Evolutionary conservation across 192 early-diverging fungal species (phyloP), one percentile per base, ranked within the genome.

Genomic region (Glomus cerebriforme): DNA sequence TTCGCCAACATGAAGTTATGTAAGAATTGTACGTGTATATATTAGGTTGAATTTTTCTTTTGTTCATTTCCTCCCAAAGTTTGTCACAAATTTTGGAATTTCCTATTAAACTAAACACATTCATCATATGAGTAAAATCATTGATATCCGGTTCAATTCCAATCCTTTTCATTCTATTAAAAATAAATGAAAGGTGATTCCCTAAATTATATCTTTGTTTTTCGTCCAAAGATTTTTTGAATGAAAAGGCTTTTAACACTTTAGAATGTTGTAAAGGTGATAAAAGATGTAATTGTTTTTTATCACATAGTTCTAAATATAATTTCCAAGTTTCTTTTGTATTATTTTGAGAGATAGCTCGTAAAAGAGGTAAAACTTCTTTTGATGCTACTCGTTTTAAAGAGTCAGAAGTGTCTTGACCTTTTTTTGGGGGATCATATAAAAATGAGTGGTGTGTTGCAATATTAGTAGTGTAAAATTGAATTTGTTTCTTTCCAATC

Each of bases 1-100:
- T 15, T 31, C 47, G 19, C 27, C 45, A 59, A n/a, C 72, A 73
- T 31, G 72, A 73, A 58, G 45, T 24, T 27, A 73, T 32, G 24
- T 73, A 73, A n/a, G 47, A 73, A 73, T 73, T 73, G 29, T 39
- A 73, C 24, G 29, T 22, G 31, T 73, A 73, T 29, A 34, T 73
- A 4, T 24, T 31, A 31, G 72, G 72, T 58, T 73, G 24, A 73
- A 73, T 12, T 31, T 47, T 47, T 27, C 9, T 32, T 68, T 68
- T 68, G 17, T 7, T 34, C 24, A 37, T 39, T 59, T 59, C 47
- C 8, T n/a, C 27, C 72, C 49, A 73, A 17, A 73, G 31, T 15
- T 32, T 73, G 32, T 73, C 72, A 59, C 72, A 73, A 34, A 59
- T 8, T 22, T 34, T 27, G 13, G 26, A 17, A 32, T 19, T 29